Evolutionary conservation across 306 rosid genomes (phyloP), one percentile per base, ranked within the genome.

Genomic region (Vicia villosa): DNA sequence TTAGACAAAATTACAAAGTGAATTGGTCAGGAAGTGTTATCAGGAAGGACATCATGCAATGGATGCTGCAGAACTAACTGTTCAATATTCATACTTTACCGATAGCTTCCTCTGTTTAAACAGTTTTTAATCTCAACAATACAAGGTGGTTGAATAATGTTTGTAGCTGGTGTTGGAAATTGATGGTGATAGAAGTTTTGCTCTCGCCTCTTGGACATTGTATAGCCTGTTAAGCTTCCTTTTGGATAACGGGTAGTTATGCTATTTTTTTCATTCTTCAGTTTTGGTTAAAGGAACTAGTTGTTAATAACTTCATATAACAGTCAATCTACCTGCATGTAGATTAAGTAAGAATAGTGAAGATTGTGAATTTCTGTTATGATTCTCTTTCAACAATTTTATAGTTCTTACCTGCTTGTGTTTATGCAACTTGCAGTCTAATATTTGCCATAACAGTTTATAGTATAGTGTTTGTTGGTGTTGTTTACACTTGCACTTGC

Each of bases 41-140:
- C 7, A 74, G 98, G 78, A 82, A 74, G 49, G 96, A 91, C 76
- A 84, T 91, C 74, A 63, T 77, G 90, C 90, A 83, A 60, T 91
- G 96, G 94, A 84, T 91, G 94, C 72, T 66, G 77, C 87, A 51
- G 64, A 83, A 77, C 64, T 86, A 71, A 66, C 55, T 41, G 55
- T 22, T 30, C 42, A 34, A 32, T 40, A 34, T 40, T 37, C 16
- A 45, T 60, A n/a, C 54, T 47, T 62, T 36, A 15, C 36, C 3
- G 9, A 22, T 57, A 54, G 37, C 60, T 64, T 76, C 51, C 37
- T 58, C 58, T 20, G 19, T 51, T 32, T 49, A 13, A 20, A 40
- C 52, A n/a, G 57, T 16, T 68, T 75, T 62, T 46, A 2, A 40
- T 30, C 49, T 42, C 19, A 2, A 16, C 5, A 5, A 22, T 69